These are phyloP conservation scores for Onygenales sp. DNA, from an alignment of 2,329 filamentous ascomycete genomes.

Conservation along the genomic window DNA sequence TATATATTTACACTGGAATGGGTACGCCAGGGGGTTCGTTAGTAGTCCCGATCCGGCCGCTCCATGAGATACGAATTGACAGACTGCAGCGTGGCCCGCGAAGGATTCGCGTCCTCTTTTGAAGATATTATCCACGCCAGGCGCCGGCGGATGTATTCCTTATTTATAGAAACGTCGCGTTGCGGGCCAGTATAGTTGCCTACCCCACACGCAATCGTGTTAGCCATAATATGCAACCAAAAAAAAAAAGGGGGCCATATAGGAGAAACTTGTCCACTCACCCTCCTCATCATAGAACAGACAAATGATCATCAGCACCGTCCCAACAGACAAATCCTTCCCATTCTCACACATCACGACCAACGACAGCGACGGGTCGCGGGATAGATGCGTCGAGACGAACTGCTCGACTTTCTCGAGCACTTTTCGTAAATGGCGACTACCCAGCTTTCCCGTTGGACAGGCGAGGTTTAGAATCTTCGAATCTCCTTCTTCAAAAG, in stretches of 20 bases:
- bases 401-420: slow-evolving; percentile 56
- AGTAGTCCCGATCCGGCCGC: slow-evolving; percentile 15
- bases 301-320: slow-evolving; percentile 67
- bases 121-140: slow-evolving; percentile 75
- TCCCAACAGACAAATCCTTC: slow-evolving; percentile 70
- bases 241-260: not conserved
- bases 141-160: slow-evolving; percentile 64
- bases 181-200: slow-evolving; percentile 22
- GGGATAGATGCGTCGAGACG: slow-evolving; percentile 28
- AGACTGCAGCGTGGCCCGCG: slow-evolving; percentile 74
- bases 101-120: slow-evolving; percentile 73
- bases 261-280: slow-evolving; percentile 14
- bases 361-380: slow-evolving; percentile 25
- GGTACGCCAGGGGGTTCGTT: no score
- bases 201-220: not conserved
- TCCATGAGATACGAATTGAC: slow-evolving; percentile 83
- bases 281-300: slow-evolving; percentile 60
- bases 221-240: not conserved
- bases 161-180: slow-evolving; percentile 45
- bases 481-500: slow-evolving; percentile 26
- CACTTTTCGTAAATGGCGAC: slow-evolving; percentile 67
- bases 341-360: slow-evolving; percentile 67
- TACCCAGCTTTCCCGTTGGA: slow-evolving; percentile 65
- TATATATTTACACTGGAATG: not conserved
- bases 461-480: slow-evolving; percentile 50